A percentile compares a stretch with the other conserved stretches of the same genome.
Conservation (phyloP, 2,329 filamentous ascomycete species). For the Pyricularia grisea region DNA sequence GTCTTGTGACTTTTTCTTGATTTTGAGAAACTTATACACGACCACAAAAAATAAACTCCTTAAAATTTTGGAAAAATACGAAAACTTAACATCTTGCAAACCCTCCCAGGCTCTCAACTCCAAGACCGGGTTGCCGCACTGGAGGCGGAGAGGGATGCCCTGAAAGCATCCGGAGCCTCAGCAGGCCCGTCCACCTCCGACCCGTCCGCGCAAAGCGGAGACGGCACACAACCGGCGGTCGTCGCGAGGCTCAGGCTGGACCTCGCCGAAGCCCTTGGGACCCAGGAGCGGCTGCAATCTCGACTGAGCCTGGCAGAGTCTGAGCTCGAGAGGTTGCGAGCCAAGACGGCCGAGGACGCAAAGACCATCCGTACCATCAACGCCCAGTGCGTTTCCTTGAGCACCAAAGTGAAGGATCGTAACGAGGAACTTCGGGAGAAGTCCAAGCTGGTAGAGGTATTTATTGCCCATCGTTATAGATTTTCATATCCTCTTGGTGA, state of each 20-base stretch:
- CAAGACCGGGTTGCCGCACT: constrained; percentile 57
- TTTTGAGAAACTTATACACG: background rate
- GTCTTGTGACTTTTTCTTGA: background rate
- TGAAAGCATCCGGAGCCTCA: background rate
- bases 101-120: constrained; percentile 53
- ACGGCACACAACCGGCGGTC: constrained; percentile 5
- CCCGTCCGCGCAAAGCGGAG: background rate
- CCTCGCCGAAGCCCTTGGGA: constrained; percentile 66
- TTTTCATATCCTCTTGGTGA: background rate
- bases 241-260: constrained; percentile 53
- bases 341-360: constrained; percentile 48
- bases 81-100: background rate
- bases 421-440: constrained; percentile 83
- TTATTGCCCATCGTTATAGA: background rate
- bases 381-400: constrained; percentile 50
- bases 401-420: constrained; percentile 63
- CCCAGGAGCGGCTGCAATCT: constrained; percentile 57
- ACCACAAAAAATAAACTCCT: background rate
- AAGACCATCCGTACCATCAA: constrained; percentile 53
- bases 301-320: constrained; percentile 52
- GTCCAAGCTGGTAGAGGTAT: constrained; percentile 67
- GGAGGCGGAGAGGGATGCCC: constrained; percentile 42
- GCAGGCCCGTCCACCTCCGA: background rate
- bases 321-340: constrained; percentile 51
- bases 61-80: background rate